These are phyloP conservation scores for Barnettozyma wickerhamii DNA, from an alignment of 805 yeast species.

Conservation along the genomic window DNA sequence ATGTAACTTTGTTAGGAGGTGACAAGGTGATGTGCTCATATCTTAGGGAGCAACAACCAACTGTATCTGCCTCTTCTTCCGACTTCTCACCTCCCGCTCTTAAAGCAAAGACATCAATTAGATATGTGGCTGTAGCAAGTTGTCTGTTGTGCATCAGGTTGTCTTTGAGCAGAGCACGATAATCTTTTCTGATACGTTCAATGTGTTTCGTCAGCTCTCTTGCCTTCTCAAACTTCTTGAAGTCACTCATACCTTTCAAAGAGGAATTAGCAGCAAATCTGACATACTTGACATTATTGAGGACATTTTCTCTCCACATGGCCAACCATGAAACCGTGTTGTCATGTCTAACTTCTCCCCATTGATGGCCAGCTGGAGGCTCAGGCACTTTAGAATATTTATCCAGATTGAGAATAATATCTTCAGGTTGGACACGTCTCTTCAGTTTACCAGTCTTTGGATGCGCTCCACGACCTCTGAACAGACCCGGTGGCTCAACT, in stretches of 20 bases:
- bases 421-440: slow-evolving; percentile 84
- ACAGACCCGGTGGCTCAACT: slow-evolving; percentile 94
- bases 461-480: slow-evolving; percentile 95
- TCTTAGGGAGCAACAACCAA: slow-evolving; percentile 93
- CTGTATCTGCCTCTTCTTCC: slow-evolving; percentile 97
- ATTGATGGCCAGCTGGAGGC: slow-evolving; percentile 81
- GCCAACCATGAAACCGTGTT: slow-evolving; percentile 94
- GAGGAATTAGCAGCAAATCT: slow-evolving; percentile 89
- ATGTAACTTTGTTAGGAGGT: slow-evolving; percentile 82
- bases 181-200: slow-evolving; percentile 69
- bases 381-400: slow-evolving; percentile 66
- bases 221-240: slow-evolving; percentile 90
- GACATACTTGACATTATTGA: slow-evolving; percentile 80
- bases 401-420: slow-evolving; percentile 79
- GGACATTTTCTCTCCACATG: slow-evolving; percentile 93
- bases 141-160: slow-evolving; percentile 82
- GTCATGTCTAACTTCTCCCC: slow-evolving; percentile 91
- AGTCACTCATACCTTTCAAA: slow-evolving; percentile 86
- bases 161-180: slow-evolving; percentile 63
- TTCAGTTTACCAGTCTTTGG: slow-evolving; percentile 93
- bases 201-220: slow-evolving; percentile 75
- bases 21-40: slow-evolving; percentile 82
- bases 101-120: slow-evolving; percentile 87
- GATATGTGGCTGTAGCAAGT: slow-evolving; percentile 88
- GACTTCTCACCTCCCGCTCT: slow-evolving; percentile 98